Evolutionary conservation across 108 stramenopile species (phyloP).

Genomic region (Fistulifera solaris): DNA sequence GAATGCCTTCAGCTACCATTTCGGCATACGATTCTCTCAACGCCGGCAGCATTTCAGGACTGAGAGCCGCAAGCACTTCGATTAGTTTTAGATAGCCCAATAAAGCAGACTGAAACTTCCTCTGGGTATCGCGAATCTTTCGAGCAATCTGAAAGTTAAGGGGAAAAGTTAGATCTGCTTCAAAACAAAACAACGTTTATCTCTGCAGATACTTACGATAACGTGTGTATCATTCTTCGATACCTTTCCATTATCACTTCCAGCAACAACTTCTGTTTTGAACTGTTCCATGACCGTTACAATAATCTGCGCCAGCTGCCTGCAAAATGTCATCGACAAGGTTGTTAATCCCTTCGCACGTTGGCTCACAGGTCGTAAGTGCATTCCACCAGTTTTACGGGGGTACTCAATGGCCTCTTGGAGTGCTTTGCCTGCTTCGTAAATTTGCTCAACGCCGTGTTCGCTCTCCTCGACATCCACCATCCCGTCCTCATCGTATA

Average conservation of each 20-base stretch:
- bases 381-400: constrained; percentile 69
- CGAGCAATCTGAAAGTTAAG: constrained; percentile 38
- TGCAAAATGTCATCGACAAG: constrained; percentile 61
- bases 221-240: constrained; percentile 73
- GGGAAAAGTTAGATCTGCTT: no score
- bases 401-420: constrained; percentile 72
- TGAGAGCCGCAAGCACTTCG: constrained; percentile 70
- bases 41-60: constrained; percentile 72
- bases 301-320: constrained; percentile 68
- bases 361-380: constrained; percentile 71
- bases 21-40: constrained; percentile 79
- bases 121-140: constrained; percentile 78
- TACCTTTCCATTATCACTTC: constrained; percentile 50
- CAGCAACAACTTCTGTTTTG: constrained; percentile 49
- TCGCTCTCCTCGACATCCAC: constrained; percentile 70
- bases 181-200: no score
- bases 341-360: constrained; percentile 47
- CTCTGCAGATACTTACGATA: constrained; percentile 9
- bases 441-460: constrained; percentile 65
- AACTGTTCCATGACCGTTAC: constrained; percentile 83
- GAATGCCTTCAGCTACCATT: constrained; percentile 77
- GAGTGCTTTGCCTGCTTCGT: constrained; percentile 67
- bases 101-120: constrained; percentile 75
- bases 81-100: constrained; percentile 82
- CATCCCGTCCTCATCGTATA: constrained; percentile 53